Percentiles rank a stretch among this genome's conserved stretches.
phyloP scores from a whole-genome alignment of 257 asterid species.

The Mentha longifolia region DNA sequence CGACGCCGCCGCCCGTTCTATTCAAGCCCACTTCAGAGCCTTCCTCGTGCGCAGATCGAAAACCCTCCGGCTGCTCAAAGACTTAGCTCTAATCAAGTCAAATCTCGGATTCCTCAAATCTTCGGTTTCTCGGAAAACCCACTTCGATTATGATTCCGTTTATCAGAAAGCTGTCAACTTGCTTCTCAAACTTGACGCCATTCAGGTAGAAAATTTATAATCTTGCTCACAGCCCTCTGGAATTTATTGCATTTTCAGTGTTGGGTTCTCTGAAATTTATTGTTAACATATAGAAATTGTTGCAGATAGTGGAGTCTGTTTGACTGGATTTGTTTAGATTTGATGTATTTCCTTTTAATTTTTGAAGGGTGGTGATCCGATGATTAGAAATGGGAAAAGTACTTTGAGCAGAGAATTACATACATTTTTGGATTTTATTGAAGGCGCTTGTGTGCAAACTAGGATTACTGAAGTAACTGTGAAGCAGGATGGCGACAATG shows the following conservation, averaged over 20 bases:
- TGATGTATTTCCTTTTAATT: not conserved
- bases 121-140: constrained; percentile 44
- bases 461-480: constrained; percentile 41
- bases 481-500: constrained; percentile 37
- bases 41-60: constrained; percentile 80
- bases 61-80: constrained; percentile 79
- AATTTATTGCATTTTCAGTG: not conserved
- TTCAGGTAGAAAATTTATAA: constrained; percentile 52
- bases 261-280: not conserved
- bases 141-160: constrained; percentile 46
- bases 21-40: constrained; percentile 78
- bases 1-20: constrained; percentile 75
- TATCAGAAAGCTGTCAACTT: constrained; percentile 51
- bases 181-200: constrained; percentile 61
- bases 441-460: constrained; percentile 44
- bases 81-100: constrained; percentile 72
- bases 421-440: constrained; percentile 58
- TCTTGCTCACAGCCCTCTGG: not conserved
- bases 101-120: constrained; percentile 59
- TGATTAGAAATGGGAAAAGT: constrained; percentile 77
- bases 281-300: not conserved
- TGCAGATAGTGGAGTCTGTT: not conserved
- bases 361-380: constrained; percentile 80
- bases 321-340: not conserved
- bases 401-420: constrained; percentile 60